phyloP scores from a whole-genome alignment of 2,329 filamentous ascomycete genomes.

The Colletotrichum lini region DNA sequence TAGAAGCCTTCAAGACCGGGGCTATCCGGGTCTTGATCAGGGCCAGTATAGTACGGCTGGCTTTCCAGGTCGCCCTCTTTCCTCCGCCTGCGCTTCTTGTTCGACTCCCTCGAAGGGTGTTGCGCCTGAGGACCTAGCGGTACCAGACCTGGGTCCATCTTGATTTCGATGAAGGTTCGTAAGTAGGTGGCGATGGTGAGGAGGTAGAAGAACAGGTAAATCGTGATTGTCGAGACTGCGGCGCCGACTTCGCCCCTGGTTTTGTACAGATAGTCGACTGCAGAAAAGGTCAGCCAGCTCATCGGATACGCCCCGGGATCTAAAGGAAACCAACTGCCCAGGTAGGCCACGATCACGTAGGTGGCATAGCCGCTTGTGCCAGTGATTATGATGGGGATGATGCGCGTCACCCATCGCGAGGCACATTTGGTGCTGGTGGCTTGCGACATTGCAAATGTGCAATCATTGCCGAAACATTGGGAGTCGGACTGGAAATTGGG shows the following conservation, averaged over 20 bases:
- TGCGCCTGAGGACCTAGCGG: constrained; percentile 65
- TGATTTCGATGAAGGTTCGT: constrained; percentile 78
- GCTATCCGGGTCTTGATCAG: constrained; percentile 69
- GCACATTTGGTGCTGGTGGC: constrained; percentile 56
- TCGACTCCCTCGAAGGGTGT: constrained; percentile 32
- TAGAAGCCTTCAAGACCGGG: constrained; percentile 84
- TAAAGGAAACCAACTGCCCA: constrained; percentile 72
- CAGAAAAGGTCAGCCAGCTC: constrained; percentile 19
- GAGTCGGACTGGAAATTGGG: background rate
- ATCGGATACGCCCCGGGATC: too few species aligned
- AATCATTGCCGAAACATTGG: constrained; percentile 25
- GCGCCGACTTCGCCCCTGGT: constrained; percentile 63
- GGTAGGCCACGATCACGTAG: constrained; percentile 77
- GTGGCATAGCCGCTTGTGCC: constrained; percentile 78
- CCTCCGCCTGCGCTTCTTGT: constrained; percentile 46
- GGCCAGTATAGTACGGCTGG: constrained; percentile 52
- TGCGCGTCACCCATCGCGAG: constrained; percentile 72
- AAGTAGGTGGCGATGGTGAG: constrained; percentile 78
- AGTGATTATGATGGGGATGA: constrained; percentile 79
- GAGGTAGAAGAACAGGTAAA: constrained; percentile 81
- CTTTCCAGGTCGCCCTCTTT: constrained; percentile 52
- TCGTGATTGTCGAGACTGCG: constrained; percentile 78
- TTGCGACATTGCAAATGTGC: constrained; percentile 40
- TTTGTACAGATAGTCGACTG: constrained; percentile 80
- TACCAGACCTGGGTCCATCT: constrained; percentile 80